A percentile compares a stretch with the other conserved stretches of the same genome.
Evolutionary conservation across 306 rosid genomes (phyloP).

Genomic region (Ceratonia siliqua): DNA sequence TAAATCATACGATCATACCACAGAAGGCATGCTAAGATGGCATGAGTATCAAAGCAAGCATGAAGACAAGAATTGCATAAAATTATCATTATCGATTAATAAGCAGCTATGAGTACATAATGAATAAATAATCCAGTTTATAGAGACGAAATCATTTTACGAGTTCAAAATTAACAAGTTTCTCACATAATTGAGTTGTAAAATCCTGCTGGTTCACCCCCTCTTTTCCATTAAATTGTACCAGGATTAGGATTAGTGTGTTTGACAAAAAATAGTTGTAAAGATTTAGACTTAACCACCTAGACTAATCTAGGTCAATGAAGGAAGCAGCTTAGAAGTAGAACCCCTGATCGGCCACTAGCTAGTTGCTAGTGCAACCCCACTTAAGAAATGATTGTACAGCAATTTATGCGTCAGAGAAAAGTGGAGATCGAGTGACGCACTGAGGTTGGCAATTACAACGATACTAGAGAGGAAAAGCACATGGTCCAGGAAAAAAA

Average conservation of each 20-base stretch:
- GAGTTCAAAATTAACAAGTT: neutral
- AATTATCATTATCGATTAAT: neutral
- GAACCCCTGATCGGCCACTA: constrained; percentile 28
- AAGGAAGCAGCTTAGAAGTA: constrained; percentile 16
- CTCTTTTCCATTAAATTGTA: neutral
- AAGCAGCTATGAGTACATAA: neutral
- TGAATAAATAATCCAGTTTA: too few relatives aligned
- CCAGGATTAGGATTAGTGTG: neutral
- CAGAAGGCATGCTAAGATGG: neutral
- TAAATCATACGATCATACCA: neutral
- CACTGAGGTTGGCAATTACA: constrained; percentile 36
- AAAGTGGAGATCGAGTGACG: constrained; percentile 39
- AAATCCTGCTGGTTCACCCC: neutral
- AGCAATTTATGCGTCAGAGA: constrained; percentile 45
- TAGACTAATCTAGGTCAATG: constrained; percentile 6
- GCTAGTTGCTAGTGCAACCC: constrained; percentile 41
- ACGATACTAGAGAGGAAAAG: constrained; percentile 26
- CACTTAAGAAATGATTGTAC: constrained; percentile 52
- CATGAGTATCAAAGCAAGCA: neutral
- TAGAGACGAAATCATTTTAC: neutral
- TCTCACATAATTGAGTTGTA: neutral
- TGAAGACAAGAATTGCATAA: neutral
- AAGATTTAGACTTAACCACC: constrained; percentile 21
- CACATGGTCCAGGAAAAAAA: constrained; percentile 51
- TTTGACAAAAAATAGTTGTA: neutral